Evolutionary conservation across 371 early-diverging fungal species (phyloP), one percentile per base, ranked within the genome.

Genomic region (Actinomortierella wolfii): DNA sequence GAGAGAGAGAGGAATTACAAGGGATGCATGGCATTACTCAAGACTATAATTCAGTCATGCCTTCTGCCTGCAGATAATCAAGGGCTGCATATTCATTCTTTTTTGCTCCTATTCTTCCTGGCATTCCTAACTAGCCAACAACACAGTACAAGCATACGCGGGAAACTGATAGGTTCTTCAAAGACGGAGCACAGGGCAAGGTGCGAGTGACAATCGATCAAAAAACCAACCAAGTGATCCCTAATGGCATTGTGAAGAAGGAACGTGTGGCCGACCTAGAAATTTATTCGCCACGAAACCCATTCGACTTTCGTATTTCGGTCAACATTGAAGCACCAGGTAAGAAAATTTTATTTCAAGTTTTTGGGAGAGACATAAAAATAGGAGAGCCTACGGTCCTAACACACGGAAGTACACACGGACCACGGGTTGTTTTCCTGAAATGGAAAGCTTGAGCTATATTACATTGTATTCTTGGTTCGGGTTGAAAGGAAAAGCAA

Each of bases 231-330:
- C 73, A 82, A 71, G 75, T 89, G 59, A 64, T 89, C 1, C 78
- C 82, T 1, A 81, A 84, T 49, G 86, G 87, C 17, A 82, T 83
- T 26, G 80, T 92, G 14, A 83, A 85, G 55, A 92, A 92, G 64
- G 77, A 69, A 17, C 77, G 86, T 43, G 56, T 92, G 11, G 88
- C 86, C 0, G 83, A 89, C 61, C 77, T 92, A 9, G 86, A 92
- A 58, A 83, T 92, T 11, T 87, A 81, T 61, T 86, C 89, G 28
- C 92, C 92, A 25, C 77, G 79, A 46, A 84, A 84, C 29, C 78
- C 83, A 17, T 78, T 92, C 39, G 92, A 92, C 62, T 90, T 83
- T 60, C 82, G 92, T 48, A 85, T 92, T 53, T 83, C 91, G 1
- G 84, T 91, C 61, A 92, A 88, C 57, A 54, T 82, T 39, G 92